A percentile compares a stretch with the other conserved stretches of the same genome.
These are phyloP conservation scores for Talaromyces rugulosus DNA, from an alignment of 2,329 filamentous ascomycete species.

Conservation along the genomic window DNA sequence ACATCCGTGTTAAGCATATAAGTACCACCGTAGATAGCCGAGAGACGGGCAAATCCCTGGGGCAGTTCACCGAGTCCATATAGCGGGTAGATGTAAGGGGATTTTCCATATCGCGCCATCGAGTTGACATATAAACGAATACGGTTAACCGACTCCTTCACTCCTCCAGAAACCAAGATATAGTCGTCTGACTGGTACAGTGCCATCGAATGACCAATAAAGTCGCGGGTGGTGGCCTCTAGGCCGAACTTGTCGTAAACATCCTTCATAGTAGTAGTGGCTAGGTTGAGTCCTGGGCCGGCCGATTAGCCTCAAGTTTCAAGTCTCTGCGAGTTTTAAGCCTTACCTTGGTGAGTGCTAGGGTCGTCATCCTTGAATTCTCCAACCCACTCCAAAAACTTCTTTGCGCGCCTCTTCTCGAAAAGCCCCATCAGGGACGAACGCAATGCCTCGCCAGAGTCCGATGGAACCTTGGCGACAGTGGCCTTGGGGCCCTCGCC, in stretches of 20 bases:
- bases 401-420: constrained; percentile 95
- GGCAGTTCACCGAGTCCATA: constrained; percentile 97
- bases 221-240: constrained; percentile 84
- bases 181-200: constrained; percentile 90
- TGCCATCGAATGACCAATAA: constrained; percentile 97
- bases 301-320: neutral
- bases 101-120: constrained; percentile 95
- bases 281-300: constrained; percentile 69
- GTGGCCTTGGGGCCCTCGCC: constrained; percentile 76
- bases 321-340: neutral
- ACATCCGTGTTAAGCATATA: constrained; percentile 98
- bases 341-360: constrained; percentile 78
- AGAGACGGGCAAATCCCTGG: constrained; percentile 94
- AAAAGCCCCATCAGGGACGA: constrained; percentile 96
- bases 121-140: constrained; percentile 97
- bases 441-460: constrained; percentile 81
- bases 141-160: constrained; percentile 81
- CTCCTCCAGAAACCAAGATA: constrained; percentile 66
- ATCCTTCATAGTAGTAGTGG: constrained; percentile 86
- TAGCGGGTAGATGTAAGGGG: constrained; percentile 97
- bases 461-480: constrained; percentile 93
- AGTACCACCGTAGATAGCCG: constrained; percentile 96
- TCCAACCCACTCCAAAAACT: constrained; percentile 93
- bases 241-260: constrained; percentile 97
- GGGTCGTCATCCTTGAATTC: constrained; percentile 78